Conservation (phyloP, 768 basidiomycete species). For the Calocybe indica region DNA sequence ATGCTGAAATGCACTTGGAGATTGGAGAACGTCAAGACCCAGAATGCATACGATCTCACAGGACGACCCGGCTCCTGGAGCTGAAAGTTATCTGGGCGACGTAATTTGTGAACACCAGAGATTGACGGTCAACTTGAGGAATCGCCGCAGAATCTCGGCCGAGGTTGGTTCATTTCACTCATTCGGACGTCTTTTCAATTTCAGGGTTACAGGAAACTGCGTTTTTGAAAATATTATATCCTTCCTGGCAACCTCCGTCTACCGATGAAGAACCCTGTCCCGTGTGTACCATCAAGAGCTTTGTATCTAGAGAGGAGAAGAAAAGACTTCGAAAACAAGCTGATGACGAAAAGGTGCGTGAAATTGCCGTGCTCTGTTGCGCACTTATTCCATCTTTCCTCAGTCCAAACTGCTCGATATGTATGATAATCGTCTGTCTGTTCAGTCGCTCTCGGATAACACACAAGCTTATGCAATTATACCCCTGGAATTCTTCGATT, state of each 20-base stretch:
- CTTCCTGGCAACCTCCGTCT: slow-evolving; percentile 54
- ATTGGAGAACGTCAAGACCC: slow-evolving; percentile 68
- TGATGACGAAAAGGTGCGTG: slow-evolving; percentile 71
- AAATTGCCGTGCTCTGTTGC: slow-evolving; percentile 4
- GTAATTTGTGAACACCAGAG: slow-evolving; percentile 70
- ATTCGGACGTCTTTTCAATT: slow-evolving; percentile 1
- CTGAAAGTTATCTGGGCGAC: slow-evolving; percentile 46
- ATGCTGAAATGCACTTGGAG: slow-evolving; percentile 26
- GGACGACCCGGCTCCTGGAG: slow-evolving; percentile 65
- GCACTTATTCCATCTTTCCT: slow-evolving; percentile 7
- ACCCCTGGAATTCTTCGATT: slow-evolving; percentile 53
- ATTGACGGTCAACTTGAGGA: slow-evolving; percentile 47
- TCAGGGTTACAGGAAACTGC: slow-evolving; percentile 40
- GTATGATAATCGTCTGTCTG: slow-evolving; percentile 47
- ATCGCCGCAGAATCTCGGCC: slow-evolving; percentile 56
- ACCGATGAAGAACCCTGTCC: slow-evolving; percentile 49
- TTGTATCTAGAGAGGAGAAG: slow-evolving; percentile 55
- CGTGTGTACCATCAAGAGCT: slow-evolving; percentile 53
- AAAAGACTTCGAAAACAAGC: slow-evolving; percentile 57
- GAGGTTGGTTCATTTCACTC: slow-evolving; percentile 33
- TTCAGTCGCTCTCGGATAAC: slow-evolving; percentile 38
- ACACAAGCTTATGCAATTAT: slow-evolving; percentile 52
- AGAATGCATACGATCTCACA: slow-evolving; percentile 63
- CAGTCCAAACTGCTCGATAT: slow-evolving; percentile 63
- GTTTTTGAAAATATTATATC: slow-evolving; percentile 54